Base-by-base conservation (phyloP, 495 filamentous ascomycete genomes). In the Neurospora cerealis region DNA sequence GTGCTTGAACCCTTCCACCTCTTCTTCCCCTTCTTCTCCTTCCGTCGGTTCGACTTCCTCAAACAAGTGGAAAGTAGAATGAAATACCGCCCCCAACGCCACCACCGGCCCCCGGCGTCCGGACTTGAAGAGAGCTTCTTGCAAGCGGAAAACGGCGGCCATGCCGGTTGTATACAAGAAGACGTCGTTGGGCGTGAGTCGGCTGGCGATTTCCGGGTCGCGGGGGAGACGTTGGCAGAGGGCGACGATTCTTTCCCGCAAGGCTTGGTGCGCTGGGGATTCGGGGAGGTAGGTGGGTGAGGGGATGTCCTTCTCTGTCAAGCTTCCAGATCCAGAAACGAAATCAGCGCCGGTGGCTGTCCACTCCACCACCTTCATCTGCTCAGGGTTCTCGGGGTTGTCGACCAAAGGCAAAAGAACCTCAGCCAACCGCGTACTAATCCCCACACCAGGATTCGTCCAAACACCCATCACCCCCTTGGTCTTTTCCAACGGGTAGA, bases 111-210 rank as follows among this genome's bases (percentile, higher is more conserved):
- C 74, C 2, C 73, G 36, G 74, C 75, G 72, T 32, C 71, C 71
- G 71, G 69, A 72, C 39, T 66, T 48, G 28, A 38, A 72, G 37
- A 79, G 39, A 13, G 75, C 79, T 73, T 76, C 62, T 34, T 79
- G 76, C 40, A 74, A 0, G 7, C 76, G 39, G 15, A 60, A 78
- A 0, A 88, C 79, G 24, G 83, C 83, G 4, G 81, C 79, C 87
- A 87, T 88, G 5, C 87, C 87, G 9, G 83, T 84, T 11, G 79
- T 77, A 62, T 81, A 85, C 1, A 88, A 73, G 39, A 73, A 86
- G 0, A 88, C 82, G 75, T 88, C 85, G 5, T 73, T 75, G 0
- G 71, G 38, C 0, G 17, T 15, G n/a, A 79, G 76, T 1, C 73
- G 70, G 41, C 48, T 60, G 3, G 48, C 66, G 36, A 70, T 24